Evolutionary conservation across 1,284 basidiomycete species (phyloP).

Genomic region (Ustilago esculenta): DNA sequence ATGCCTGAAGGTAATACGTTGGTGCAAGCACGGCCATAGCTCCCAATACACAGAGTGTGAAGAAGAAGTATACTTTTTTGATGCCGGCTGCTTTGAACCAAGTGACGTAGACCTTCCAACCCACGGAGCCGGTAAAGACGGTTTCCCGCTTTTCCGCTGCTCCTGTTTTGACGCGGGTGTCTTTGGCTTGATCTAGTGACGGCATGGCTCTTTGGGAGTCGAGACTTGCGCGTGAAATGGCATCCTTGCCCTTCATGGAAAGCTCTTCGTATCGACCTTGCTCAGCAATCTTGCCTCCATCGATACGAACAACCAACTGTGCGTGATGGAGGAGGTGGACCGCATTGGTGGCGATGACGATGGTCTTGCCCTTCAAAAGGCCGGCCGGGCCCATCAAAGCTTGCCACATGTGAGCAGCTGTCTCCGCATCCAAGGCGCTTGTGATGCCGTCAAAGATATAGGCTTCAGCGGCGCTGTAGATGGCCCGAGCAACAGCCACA

Average conservation of each 20-base stretch:
- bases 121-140: conserved; percentile 37
- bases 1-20: conserved; percentile 36
- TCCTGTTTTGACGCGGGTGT: conserved; percentile 20
- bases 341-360: conserved; percentile 56
- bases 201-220: conserved; percentile 31
- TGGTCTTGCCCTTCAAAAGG: conserved; percentile 41
- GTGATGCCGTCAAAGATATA: conserved; percentile 65
- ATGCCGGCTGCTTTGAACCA: conserved; percentile 31
- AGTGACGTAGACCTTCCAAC: conserved; percentile 22
- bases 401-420: conserved; percentile 71
- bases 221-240: conserved; percentile 46
- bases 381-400: conserved; percentile 41
- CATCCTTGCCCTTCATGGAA: conserved; percentile 45
- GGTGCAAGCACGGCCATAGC: neutral
- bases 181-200: neutral
- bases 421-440: conserved; percentile 73
- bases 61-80: conserved; percentile 8
- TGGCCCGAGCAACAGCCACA: conserved; percentile 58
- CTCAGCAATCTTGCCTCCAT: conserved; percentile 49
- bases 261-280: conserved; percentile 41
- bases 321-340: conserved; percentile 48
- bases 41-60: neutral
- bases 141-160: conserved; percentile 31
- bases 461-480: conserved; percentile 58
- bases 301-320: conserved; percentile 34